Evolutionary conservation across 495 filamentous ascomycete genomes (phyloP), one percentile per base, ranked within the genome.

Genomic region (Penicillium lividum): DNA sequence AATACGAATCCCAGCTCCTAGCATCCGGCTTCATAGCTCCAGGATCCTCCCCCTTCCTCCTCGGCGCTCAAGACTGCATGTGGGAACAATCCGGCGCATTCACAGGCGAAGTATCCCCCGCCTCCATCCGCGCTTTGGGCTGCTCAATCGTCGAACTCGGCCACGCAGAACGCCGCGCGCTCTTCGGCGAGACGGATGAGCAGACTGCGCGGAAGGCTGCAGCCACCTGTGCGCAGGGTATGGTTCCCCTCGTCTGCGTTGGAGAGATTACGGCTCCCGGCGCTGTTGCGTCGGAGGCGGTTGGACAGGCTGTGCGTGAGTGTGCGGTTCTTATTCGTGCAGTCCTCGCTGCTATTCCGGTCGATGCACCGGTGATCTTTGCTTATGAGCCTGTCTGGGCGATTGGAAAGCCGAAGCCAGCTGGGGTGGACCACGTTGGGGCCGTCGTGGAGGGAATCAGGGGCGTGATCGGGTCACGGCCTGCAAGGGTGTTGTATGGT

Each of bases 371-470:
- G n/a, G 81, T 93, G 18, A 84, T 93, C 13, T 79, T 94, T 40
- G 91, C 90, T 4, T 96, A 96, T 68, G 91, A 96, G 76, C 91
- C 91, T 10, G 89, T 93, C 1, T 95, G 91, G 91, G 91, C 90
- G 0, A 95, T 95, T 72, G 91, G 91, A 3, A 82, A 89, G 29
- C 73, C 76, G 0, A 77, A 84, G 61, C 90, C 91, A n/a, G 91
- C 91, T 4, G 75, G 76, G 8, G 80, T 83, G 29, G 84, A 88
- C 56, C 86, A 94, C 71, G 89, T 96, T 4, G 77, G 82, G 4
- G 80, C 76, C 34, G 90, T 93, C n/a, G 84, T 88, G 47, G 75
- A 78, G 60, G 79, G 80, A 7, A 75, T 95, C 43, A 77, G 85
- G 38, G 60, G 66, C 3, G 68, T 77, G 2, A 64, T 80, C 53